These are phyloP conservation scores for Fraxinus angustifolia DNA, from an alignment of 305 asterid genomes.

Conservation along the genomic window DNA sequence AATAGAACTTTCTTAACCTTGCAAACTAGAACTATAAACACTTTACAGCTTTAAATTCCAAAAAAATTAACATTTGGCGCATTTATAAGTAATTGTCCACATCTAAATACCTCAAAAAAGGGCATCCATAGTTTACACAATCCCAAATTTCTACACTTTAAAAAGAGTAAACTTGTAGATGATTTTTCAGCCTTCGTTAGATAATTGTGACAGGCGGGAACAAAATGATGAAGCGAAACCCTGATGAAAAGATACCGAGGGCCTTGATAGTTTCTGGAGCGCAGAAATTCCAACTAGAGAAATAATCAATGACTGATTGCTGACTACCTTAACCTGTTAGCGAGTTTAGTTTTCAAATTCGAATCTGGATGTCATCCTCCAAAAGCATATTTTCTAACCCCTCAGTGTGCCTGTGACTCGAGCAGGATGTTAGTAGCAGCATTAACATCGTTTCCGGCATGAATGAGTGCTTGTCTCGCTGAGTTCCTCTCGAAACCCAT, in stretches of 20 bases:
- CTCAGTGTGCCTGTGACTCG: conserved; percentile 60
- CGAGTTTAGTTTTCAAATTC: not conserved
- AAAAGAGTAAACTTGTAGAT: not conserved
- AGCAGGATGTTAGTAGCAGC: conserved; percentile 91
- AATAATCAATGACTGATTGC: not conserved
- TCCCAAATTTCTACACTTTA: not conserved
- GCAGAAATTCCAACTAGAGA: not conserved
- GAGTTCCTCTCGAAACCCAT: conserved; percentile 94
- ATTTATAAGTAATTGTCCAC: not conserved
- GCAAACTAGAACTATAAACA: not conserved
- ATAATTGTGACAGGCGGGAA: not conserved
- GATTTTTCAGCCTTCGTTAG: not conserved
- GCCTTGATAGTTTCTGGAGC: not conserved
- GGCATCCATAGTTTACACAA: not conserved
- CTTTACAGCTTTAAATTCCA: not conserved
- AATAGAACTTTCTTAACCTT: not conserved
- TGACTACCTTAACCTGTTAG: not conserved
- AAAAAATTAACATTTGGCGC: not conserved
- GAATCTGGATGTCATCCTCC: not conserved
- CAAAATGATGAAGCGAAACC: not conserved
- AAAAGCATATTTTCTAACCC: not conserved
- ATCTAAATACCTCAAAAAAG: not conserved
- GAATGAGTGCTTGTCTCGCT: conserved; percentile 89
- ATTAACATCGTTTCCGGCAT: conserved; percentile 73
- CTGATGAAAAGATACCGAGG: not conserved